phyloP scores from a whole-genome alignment of 1,284 basidiomycete genomes.

The Trichosporon sp. region DNA sequence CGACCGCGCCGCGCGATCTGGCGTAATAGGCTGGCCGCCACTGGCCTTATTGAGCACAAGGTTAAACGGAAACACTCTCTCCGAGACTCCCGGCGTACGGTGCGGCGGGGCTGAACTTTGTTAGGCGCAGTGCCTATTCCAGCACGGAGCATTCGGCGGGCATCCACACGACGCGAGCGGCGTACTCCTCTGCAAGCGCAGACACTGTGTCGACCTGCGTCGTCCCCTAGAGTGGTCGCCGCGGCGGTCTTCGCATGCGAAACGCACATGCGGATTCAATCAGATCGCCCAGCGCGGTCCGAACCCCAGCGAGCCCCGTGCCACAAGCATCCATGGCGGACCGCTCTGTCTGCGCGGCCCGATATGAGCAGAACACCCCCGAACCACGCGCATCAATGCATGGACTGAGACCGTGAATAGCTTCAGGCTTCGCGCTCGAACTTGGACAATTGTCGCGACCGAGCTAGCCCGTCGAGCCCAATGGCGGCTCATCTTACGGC shows the following conservation, averaged over 20 bases:
- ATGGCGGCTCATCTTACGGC: background rate
- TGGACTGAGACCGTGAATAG: background rate
- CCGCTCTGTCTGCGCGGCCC: background rate
- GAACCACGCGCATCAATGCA: background rate
- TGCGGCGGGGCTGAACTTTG: background rate
- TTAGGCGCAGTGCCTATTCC: background rate
- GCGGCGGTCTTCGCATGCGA: background rate
- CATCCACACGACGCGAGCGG: no score
- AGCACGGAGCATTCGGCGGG: background rate
- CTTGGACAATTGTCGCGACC: background rate
- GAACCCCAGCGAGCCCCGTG: no score
- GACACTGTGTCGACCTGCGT: no score
- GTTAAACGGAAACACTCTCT: background rate
- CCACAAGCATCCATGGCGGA: background rate
- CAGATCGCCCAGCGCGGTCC: background rate
- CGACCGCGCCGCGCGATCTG: no score
- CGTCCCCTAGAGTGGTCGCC: background rate
- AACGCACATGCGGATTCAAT: background rate
- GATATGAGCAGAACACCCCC: background rate
- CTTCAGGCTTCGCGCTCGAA: background rate
- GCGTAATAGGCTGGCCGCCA: no score
- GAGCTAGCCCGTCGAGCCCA: background rate
- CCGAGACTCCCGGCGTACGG: background rate
- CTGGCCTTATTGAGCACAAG: background rate
- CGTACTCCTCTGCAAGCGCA: no score